phyloP scores from a whole-genome alignment of 805 yeast species.

The Metschnikowia continentalis region DNA sequence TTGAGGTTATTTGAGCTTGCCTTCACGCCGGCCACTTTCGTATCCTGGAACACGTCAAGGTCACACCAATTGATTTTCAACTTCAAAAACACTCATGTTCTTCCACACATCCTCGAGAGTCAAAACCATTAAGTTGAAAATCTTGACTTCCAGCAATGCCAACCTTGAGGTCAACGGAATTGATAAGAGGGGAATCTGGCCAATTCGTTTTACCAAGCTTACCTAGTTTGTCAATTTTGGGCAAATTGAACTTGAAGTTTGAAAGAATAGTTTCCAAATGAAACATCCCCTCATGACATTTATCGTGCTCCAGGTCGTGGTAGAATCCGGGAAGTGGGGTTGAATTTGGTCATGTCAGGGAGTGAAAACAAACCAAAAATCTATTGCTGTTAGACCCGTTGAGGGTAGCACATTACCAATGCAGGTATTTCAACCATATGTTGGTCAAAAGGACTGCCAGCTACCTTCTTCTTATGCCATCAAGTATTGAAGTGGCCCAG shows the following conservation, averaged over 20 bases:
- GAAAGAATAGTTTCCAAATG: conserved; percentile 47
- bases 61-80: conserved; percentile 58
- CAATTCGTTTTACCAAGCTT: conserved; percentile 59
- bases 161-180: conserved; percentile 57
- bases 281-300: conserved; percentile 62
- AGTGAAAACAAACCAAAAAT: conserved; percentile 64
- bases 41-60: conserved; percentile 18
- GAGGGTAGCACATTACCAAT: no score
- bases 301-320: conserved; percentile 72
- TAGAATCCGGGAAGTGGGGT: conserved; percentile 78
- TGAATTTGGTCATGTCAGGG: conserved; percentile 64
- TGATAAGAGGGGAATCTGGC: conserved; percentile 89
- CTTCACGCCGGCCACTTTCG: conserved; percentile 18
- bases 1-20: conserved; percentile 18
- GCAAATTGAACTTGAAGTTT: conserved; percentile 50
- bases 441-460: no score
- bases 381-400: conserved; percentile 16
- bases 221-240: conserved; percentile 48
- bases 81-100: conserved; percentile 55
- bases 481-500: no score
- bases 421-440: no score
- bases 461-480: no score
- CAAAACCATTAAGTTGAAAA: conserved; percentile 71
- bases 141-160: conserved; percentile 58
- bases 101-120: conserved; percentile 51